phyloP scores from a whole-genome alignment of 352 stramenopile species.

The Phytopythium litorale region DNA sequence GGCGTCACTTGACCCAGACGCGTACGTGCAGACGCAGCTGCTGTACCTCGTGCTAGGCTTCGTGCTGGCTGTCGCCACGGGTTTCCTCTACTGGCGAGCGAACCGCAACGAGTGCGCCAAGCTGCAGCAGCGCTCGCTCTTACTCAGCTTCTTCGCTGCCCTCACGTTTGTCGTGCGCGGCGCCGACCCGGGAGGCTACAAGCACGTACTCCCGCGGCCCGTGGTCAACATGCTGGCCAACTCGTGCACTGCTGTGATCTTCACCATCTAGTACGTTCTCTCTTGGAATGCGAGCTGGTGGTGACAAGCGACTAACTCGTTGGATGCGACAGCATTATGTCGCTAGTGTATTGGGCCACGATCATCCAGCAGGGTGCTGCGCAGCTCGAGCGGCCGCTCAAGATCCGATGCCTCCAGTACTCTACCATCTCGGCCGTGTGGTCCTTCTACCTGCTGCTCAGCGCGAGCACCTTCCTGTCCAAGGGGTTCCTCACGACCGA shows the following conservation, averaged over 20 bases:
- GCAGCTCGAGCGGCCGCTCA: constrained; percentile 19
- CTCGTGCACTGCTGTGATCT: constrained; percentile 56
- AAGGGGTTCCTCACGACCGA: constrained; percentile 29
- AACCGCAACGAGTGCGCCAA: constrained; percentile 29
- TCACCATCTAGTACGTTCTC: constrained; percentile 51
- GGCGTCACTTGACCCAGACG: constrained; percentile 23
- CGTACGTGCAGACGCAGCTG: constrained; percentile 36
- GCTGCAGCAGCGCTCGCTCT: constrained; percentile 49
- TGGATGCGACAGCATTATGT: constrained; percentile 53
- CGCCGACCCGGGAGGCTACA: constrained; percentile 50
- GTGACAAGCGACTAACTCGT: too few species aligned
- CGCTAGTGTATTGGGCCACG: constrained; percentile 50
- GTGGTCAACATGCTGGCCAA: constrained; percentile 44
- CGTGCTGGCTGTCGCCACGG: constrained; percentile 22
- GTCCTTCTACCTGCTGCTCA: constrained; percentile 29
- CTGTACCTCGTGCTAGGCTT: constrained; percentile 39
- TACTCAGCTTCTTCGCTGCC: constrained; percentile 42
- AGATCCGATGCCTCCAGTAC: constrained; percentile 28
- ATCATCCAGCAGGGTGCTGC: constrained; percentile 48
- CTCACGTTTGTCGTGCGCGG: constrained; percentile 52
- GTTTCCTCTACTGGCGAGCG: constrained; percentile 42
- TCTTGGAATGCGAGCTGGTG: too few species aligned
- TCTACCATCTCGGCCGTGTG: constrained; percentile 25
- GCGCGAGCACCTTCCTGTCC: constrained; percentile 24
- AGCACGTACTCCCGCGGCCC: constrained; percentile 34